Conservation (phyloP, 2,329 filamentous ascomycete species). For the Neonectria sp. region DNA sequence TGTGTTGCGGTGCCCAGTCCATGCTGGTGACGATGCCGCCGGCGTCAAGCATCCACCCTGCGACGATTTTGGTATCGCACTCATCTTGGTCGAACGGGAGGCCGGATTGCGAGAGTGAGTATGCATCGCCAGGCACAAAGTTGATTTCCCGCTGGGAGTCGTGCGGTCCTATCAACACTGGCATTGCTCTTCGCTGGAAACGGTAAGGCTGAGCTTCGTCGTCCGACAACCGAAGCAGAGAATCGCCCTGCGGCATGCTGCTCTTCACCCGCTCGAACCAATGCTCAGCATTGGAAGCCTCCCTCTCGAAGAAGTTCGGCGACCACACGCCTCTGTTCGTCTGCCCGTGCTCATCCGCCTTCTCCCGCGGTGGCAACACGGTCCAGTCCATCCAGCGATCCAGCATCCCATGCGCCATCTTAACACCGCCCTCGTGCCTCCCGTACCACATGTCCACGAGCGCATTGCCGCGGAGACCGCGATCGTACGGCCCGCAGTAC, state of each 20-base stretch:
- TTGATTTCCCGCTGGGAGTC: slow-evolving; percentile 49
- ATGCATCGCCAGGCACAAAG: slow-evolving; percentile 47
- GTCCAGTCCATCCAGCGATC: slow-evolving; percentile 59
- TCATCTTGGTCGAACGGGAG: slow-evolving; percentile 49
- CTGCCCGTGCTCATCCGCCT: slow-evolving; percentile 46
- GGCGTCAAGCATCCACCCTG: slow-evolving; percentile 69
- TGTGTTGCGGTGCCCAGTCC: slow-evolving; percentile 64
- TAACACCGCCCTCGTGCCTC: slow-evolving; percentile 53
- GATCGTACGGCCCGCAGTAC: slow-evolving; percentile 56
- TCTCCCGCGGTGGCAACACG: slow-evolving; percentile 57
- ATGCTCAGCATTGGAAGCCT: slow-evolving; percentile 51
- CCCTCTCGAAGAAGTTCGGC: slow-evolving; percentile 51
- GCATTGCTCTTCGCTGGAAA: slow-evolving; percentile 47
- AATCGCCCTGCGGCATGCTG: slow-evolving; percentile 29
- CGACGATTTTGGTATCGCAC: slow-evolving; percentile 44
- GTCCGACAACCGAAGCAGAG: slow-evolving; percentile 37
- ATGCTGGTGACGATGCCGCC: slow-evolving; percentile 68
- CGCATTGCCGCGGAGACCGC: slow-evolving; percentile 50
- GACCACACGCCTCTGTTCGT: slow-evolving; percentile 58
- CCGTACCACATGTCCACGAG: slow-evolving; percentile 61
- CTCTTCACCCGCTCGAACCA: slow-evolving; percentile 47
- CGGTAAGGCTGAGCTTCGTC: slow-evolving; percentile 51
- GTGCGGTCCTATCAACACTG: slow-evolving; percentile 53
- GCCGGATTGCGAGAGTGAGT: slow-evolving; percentile 48
- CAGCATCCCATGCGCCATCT: slow-evolving; percentile 55